A percentile compares a stretch with the other conserved stretches of the same genome.
These are phyloP conservation scores for Leishmania martiniquensis DNA, from an alignment of 208 protist genomes.

Conservation along the genomic window DNA sequence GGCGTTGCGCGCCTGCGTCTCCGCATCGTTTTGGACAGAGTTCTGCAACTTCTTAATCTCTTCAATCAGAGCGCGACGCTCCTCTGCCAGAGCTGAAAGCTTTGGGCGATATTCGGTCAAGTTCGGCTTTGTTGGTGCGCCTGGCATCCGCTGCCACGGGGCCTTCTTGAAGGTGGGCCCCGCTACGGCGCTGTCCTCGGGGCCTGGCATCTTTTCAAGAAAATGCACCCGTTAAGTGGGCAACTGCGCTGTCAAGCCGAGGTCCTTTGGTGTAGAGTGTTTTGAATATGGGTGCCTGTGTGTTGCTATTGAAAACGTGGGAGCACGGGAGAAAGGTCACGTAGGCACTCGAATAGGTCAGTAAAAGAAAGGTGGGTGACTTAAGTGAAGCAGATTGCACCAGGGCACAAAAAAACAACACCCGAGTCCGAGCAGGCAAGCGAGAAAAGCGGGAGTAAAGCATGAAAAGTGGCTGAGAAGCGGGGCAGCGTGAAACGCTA, in stretches of 20 bases:
- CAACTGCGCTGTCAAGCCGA: too few species aligned
- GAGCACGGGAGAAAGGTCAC: too few species aligned
- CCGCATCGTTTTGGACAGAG: slow-evolving; percentile 42
- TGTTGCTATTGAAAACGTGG: too few species aligned
- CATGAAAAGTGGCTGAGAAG: too few species aligned
- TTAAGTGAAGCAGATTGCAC: too few species aligned
- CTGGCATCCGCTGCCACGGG: slow-evolving; percentile 66
- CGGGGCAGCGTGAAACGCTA: too few species aligned
- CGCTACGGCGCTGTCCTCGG: slow-evolving; percentile 1
- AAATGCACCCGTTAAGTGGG: background rate
- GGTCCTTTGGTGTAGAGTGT: too few species aligned
- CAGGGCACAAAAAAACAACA: too few species aligned
- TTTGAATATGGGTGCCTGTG: background rate
- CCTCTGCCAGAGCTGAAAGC: slow-evolving; percentile 40
- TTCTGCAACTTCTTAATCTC: slow-evolving; percentile 70
- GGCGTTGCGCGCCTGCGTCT: slow-evolving; percentile 26
- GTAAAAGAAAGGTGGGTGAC: too few species aligned
- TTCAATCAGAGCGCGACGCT: slow-evolving; percentile 52
- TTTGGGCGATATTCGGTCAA: slow-evolving; percentile 38
- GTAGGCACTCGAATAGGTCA: too few species aligned
- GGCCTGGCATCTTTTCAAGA: slow-evolving; percentile 9
- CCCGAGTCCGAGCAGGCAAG: too few species aligned
- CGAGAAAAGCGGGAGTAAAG: too few species aligned
- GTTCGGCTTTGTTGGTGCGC: slow-evolving; percentile 59
- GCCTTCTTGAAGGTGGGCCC: slow-evolving; percentile 10